Conservation (phyloP, 139 green algal genomes). For the Ettlia oleoabundans region DNA sequence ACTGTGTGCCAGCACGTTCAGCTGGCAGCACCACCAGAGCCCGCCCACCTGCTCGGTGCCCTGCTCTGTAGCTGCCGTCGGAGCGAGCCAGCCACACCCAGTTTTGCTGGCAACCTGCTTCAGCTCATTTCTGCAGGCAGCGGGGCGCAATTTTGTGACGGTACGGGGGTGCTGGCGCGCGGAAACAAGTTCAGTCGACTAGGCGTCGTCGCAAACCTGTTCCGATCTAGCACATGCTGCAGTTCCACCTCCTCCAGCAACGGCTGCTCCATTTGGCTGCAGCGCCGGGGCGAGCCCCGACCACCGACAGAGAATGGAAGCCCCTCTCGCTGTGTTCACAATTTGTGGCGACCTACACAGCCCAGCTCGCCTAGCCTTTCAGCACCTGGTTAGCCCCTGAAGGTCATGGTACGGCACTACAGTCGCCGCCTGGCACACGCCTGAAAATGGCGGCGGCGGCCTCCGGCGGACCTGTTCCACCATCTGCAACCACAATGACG, state of each 20-base stretch:
- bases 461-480: background rate
- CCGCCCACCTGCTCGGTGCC: constrained; percentile 42
- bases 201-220: constrained; percentile 20
- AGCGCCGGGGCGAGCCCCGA: no score
- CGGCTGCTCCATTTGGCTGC: background rate
- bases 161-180: background rate
- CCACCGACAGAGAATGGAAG: background rate
- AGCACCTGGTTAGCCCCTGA: no score
- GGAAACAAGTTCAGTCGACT: background rate
- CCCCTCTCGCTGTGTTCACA: background rate
- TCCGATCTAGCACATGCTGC: constrained; percentile 39
- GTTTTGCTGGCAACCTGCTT: background rate
- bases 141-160: no score
- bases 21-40: no score
- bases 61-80: constrained; percentile 2
- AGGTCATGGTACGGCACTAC: background rate
- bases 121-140: constrained; percentile 24
- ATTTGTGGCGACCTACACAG: background rate
- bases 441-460: background rate
- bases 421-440: background rate
- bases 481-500: background rate
- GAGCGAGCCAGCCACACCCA: constrained; percentile 1
- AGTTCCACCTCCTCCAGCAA: constrained; percentile 22
- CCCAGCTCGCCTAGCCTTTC: background rate
- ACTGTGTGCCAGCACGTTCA: no score